Percentiles rank a stretch among this genome's conserved stretches.
phyloP scores from a whole-genome alignment of 352 stramenopile species.

The Globisporangium uncinulatum region DNA sequence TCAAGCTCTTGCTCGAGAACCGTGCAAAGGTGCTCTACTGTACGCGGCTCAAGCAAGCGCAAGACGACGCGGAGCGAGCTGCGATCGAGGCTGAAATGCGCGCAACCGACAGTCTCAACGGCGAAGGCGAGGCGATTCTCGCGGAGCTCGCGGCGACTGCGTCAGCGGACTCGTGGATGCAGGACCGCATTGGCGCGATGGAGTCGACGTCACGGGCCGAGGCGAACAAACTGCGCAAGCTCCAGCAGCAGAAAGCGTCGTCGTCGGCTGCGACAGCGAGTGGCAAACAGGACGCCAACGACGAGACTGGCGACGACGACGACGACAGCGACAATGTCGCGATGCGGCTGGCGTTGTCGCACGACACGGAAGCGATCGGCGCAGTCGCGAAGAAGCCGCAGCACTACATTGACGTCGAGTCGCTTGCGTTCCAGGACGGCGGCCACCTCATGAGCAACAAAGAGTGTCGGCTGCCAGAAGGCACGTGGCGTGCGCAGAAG shows the following conservation, averaged over 20 bases:
- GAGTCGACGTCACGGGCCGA: conserved; percentile 79
- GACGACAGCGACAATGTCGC: conserved; percentile 35
- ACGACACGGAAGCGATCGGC: conserved; percentile 22
- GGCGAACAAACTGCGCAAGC: conserved; percentile 75
- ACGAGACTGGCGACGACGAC: conserved; percentile 14
- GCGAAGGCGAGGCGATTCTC: conserved; percentile 88
- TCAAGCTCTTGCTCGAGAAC: conserved; percentile 97
- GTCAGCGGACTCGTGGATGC: conserved; percentile 93
- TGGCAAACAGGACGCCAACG: neutral
- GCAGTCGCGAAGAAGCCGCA: conserved; percentile 51
- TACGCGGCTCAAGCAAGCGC: conserved; percentile 95
- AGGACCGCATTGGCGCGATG: conserved; percentile 87
- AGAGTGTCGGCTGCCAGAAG: conserved; percentile 93
- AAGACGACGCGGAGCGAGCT: conserved; percentile 88
- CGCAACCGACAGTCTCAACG: conserved; percentile 74
- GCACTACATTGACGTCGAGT: conserved; percentile 93
- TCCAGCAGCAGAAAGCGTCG: conserved; percentile 47
- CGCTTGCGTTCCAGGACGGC: conserved; percentile 93
- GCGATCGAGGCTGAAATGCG: conserved; percentile 90
- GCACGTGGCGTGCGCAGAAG: conserved; percentile 96
- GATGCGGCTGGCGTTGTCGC: conserved; percentile 53
- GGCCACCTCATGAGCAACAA: conserved; percentile 99
- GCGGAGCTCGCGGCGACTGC: conserved; percentile 86
- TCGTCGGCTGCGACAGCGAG: conserved; percentile 1
- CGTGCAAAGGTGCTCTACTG: conserved; percentile 95